Evolutionary conservation across 768 basidiomycete genomes (phyloP).

Genomic region (Tricholoma furcatifolium): DNA sequence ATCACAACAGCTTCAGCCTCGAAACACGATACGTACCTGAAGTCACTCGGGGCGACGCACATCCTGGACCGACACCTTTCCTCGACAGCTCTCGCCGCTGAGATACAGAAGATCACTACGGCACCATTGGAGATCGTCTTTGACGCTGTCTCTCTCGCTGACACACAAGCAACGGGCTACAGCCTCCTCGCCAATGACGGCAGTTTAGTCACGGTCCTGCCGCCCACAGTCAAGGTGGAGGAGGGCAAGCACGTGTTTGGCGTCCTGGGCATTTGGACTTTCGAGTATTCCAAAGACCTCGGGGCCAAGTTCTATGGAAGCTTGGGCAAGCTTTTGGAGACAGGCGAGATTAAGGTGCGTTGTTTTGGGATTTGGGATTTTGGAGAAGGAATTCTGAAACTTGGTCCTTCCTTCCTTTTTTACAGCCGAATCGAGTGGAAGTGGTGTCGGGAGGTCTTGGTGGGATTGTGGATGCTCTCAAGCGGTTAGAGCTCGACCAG

Average conservation of each 20-base stretch:
- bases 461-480: conserved; percentile 35
- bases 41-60: conserved; percentile 11
- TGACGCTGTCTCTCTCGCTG: conserved; percentile 29
- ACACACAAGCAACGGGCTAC: conserved; percentile 37
- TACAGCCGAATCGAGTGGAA: conserved; percentile 36
- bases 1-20: conserved; percentile 13
- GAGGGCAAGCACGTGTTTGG: conserved; percentile 11
- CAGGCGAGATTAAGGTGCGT: conserved; percentile 6
- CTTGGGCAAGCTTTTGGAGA: conserved; percentile 12
- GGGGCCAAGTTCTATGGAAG: conserved; percentile 10
- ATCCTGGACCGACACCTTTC: conserved; percentile 25
- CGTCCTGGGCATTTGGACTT: conserved; percentile 2
- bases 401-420: background rate
- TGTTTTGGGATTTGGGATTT: background rate
- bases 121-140: conserved; percentile 20
- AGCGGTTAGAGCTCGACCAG: conserved; percentile 30
- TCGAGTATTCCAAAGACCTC: conserved; percentile 10
- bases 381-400: background rate
- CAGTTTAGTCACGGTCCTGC: conserved; percentile 23
- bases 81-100: background rate
- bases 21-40: background rate
- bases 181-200: conserved; percentile 36
- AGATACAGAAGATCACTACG: conserved; percentile 18
- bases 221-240: conserved; percentile 18
- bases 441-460: conserved; percentile 36